phyloP scores from a whole-genome alignment of 371 early-diverging fungal genomes.

The Mucor mucedo region DNA sequence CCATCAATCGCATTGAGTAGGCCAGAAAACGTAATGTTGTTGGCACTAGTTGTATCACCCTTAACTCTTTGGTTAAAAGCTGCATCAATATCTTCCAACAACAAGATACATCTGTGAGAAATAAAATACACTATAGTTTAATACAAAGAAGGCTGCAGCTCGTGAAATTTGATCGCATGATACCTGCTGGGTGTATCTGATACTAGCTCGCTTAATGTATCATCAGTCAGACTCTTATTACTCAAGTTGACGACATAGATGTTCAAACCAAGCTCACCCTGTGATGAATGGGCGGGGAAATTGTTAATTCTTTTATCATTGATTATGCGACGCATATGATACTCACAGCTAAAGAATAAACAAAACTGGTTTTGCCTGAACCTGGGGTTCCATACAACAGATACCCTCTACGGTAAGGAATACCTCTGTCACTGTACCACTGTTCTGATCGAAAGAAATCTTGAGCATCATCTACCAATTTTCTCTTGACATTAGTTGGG shows the following conservation, averaged over 20 bases:
- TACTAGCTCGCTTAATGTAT: slow-evolving; percentile 86
- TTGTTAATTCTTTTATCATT: slow-evolving; percentile 59
- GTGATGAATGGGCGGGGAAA: background rate
- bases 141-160: background rate
- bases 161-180: background rate
- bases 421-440: slow-evolving; percentile 91
- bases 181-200: slow-evolving; percentile 81
- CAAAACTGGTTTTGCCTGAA: slow-evolving; percentile 92
- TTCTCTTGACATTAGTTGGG: slow-evolving; percentile 59
- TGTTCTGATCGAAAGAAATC: slow-evolving; percentile 77
- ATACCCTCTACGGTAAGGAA: slow-evolving; percentile 92
- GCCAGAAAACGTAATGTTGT: slow-evolving; percentile 63
- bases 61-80: slow-evolving; percentile 76
- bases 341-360: slow-evolving; percentile 26
- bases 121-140: background rate
- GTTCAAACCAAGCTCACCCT: slow-evolving; percentile 89
- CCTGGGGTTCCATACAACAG: slow-evolving; percentile 74
- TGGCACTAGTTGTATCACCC: slow-evolving; percentile 32
- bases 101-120: slow-evolving; percentile 71
- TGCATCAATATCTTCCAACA: slow-evolving; percentile 99
- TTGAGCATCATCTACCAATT: slow-evolving; percentile 77
- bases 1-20: slow-evolving; percentile 89
- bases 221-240: slow-evolving; percentile 89
- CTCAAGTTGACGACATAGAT: slow-evolving; percentile 92
- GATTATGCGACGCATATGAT: slow-evolving; percentile 60